phyloP scores from a whole-genome alignment of 805 yeast genomes.

The Barnettozyma salicaria region DNA sequence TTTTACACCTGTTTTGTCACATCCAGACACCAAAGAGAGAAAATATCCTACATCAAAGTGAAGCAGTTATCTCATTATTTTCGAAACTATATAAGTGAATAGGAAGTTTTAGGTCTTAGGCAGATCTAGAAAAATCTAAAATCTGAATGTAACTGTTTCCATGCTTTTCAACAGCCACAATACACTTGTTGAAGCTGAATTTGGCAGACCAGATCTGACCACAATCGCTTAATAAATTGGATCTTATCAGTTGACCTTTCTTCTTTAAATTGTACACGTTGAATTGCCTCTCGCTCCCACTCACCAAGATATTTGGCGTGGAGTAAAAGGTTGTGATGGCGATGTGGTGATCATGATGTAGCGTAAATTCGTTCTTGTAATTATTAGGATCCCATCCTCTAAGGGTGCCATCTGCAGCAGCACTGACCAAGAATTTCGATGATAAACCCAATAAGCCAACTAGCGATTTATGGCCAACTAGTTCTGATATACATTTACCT shows the following conservation, averaged over 20 bases:
- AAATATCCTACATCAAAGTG: too few species aligned
- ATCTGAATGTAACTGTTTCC: slow-evolving; percentile 76
- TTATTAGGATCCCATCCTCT: slow-evolving; percentile 89
- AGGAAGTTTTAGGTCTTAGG: slow-evolving; percentile 2
- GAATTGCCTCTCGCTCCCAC: slow-evolving; percentile 84
- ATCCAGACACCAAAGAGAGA: slow-evolving; percentile 6
- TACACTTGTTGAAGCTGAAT: slow-evolving; percentile 76
- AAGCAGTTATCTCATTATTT: too few species aligned
- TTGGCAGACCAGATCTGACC: slow-evolving; percentile 95
- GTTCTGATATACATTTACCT: slow-evolving; percentile 60
- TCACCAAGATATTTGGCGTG: slow-evolving; percentile 74
- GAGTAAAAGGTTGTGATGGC: slow-evolving; percentile 94
- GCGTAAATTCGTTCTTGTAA: slow-evolving; percentile 56
- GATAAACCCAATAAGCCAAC: slow-evolving; percentile 84
- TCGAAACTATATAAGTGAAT: not conserved
- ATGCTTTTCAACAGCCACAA: slow-evolving; percentile 82
- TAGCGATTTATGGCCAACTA: slow-evolving; percentile 84
- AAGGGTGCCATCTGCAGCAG: slow-evolving; percentile 91
- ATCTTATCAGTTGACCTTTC: slow-evolving; percentile 59
- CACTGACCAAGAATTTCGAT: slow-evolving; percentile 75
- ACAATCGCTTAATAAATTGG: slow-evolving; percentile 65
- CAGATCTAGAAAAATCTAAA: slow-evolving; percentile 57
- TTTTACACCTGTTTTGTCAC: slow-evolving; percentile 1
- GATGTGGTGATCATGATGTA: slow-evolving; percentile 70
- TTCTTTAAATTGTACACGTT: slow-evolving; percentile 81